These are phyloP conservation scores for Cyathus striatus DNA, from an alignment of 768 basidiomycete genomes.

Conservation along the genomic window DNA sequence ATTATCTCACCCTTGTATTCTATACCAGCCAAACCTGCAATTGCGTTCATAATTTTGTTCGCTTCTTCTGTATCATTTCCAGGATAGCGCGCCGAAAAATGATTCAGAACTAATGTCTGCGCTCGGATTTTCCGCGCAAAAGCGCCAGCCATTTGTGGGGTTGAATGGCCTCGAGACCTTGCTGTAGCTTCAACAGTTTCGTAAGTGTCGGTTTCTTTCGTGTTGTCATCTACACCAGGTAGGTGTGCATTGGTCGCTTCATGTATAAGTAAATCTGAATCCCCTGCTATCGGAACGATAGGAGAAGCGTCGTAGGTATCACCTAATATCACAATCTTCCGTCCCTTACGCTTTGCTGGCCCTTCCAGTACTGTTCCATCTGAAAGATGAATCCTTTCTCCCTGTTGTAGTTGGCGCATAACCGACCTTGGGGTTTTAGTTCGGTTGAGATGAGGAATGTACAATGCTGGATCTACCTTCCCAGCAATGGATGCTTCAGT, in stretches of 20 bases:
- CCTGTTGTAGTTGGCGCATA: conserved; percentile 63
- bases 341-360: conserved; percentile 58
- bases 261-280: conserved; percentile 74
- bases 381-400: conserved; percentile 54
- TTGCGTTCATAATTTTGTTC: conserved; percentile 55
- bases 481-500: conserved; percentile 67
- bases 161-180: conserved; percentile 82
- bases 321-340: conserved; percentile 78
- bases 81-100: conserved; percentile 79
- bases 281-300: conserved; percentile 53
- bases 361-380: conserved; percentile 74
- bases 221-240: conserved; percentile 53
- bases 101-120: conserved; percentile 66
- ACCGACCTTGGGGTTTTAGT: conserved; percentile 65
- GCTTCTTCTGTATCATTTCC: conserved; percentile 56
- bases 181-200: conserved; percentile 58
- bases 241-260: conserved; percentile 89
- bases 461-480: conserved; percentile 66
- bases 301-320: conserved; percentile 81
- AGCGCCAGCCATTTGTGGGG: conserved; percentile 83
- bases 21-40: conserved; percentile 47
- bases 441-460: conserved; percentile 64
- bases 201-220: conserved; percentile 57
- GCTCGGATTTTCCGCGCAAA: conserved; percentile 71
- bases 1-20: conserved; percentile 53